Base-by-base conservation (phyloP, 2,329 filamentous ascomycete genomes). In the Fusarium subtropicale region DNA sequence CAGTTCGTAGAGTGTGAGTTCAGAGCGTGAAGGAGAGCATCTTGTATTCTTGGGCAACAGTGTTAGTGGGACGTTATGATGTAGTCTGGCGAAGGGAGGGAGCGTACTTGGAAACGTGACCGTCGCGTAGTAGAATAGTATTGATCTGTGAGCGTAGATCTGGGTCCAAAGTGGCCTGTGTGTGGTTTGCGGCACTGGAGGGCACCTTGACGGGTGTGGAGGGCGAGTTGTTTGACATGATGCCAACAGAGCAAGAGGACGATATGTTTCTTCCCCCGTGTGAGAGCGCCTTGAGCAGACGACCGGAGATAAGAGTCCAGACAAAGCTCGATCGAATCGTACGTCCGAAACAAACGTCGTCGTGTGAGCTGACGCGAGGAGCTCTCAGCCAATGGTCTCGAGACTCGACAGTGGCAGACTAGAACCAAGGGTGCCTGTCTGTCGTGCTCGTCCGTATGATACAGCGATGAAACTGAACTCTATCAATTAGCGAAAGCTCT, bases 101-200 rank as follows among this genome's bases (percentile, higher is more conserved):
- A 30, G 66, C 80, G 54, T 81, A 90, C 88, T 86, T 88, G 47
- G 82, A 78, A 26, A 90, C 84, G 66, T 90, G 85, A 5, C 88
- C 88, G 46, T 88, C 87, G 41, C 82, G 81, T 34, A 90, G 80
- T 26, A 91, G 79, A 15, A 87, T 73, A 12, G 82, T 81, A 75
- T 91, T 90, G 73, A 91, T 87, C 71, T 89, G 84, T 3, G 88
- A 90, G 24, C 88, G 82, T 59, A 90, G 78, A 60, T 90, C 88
- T 9, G 85, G 82, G 71, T 91, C 88, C 59, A 88, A 83, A 11
- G 87, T 90, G 8, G 87, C 86, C 51, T 86, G 80, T 18, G 87
- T 86, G 77, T 90, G 88, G 71, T 82, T 85, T 5, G 87, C 82
- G n/a, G 86, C 86, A 33, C 86, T 84, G 9, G 85, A 79, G 16